phyloP scores from a whole-genome alignment of 441 rosid species.

The Euphorbia schlechtendalii region DNA sequence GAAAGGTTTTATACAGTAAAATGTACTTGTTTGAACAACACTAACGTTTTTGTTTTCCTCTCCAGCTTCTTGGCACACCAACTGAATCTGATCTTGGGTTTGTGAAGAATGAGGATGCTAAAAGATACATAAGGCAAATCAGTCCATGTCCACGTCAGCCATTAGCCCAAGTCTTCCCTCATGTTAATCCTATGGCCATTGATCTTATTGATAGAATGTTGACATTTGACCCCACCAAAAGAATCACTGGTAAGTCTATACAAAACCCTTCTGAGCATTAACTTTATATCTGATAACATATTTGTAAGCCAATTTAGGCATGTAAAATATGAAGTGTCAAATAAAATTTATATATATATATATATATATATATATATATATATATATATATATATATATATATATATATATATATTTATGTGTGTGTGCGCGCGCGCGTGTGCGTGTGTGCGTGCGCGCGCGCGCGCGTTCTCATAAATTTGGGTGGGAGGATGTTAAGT shows the following conservation, averaged over 20 bases:
- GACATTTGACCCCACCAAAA: conserved; percentile 79
- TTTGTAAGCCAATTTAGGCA: not conserved
- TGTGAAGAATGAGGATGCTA: conserved; percentile 77
- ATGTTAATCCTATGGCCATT: conserved; percentile 68
- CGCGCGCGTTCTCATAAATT: too few relatives aligned
- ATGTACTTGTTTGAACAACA: not conserved
- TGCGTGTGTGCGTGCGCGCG: too few relatives aligned
- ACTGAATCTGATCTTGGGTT: conserved; percentile 82
- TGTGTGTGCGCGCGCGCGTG: too few relatives aligned
- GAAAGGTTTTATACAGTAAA: not conserved
- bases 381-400: too few relatives aligned
- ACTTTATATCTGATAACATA: not conserved
- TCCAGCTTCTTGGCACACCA: conserved; percentile 94
- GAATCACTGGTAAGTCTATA: conserved; percentile 72
- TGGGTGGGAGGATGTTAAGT: not conserved
- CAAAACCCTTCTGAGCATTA: not conserved
- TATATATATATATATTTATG: too few relatives aligned
- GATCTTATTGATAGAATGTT: conserved; percentile 86
- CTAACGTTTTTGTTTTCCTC: conserved; percentile 1
- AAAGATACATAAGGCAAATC: conserved; percentile 72
- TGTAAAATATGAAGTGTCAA: not conserved
- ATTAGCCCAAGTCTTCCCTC: conserved; percentile 53
- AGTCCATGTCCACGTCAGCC: conserved; percentile 64
- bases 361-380: too few relatives aligned
- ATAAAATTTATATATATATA: too few relatives aligned